Evolutionary conservation across 345 rosid genomes (phyloP), one percentile per base, ranked within the genome.

Genomic region (Brassica rapa): DNA sequence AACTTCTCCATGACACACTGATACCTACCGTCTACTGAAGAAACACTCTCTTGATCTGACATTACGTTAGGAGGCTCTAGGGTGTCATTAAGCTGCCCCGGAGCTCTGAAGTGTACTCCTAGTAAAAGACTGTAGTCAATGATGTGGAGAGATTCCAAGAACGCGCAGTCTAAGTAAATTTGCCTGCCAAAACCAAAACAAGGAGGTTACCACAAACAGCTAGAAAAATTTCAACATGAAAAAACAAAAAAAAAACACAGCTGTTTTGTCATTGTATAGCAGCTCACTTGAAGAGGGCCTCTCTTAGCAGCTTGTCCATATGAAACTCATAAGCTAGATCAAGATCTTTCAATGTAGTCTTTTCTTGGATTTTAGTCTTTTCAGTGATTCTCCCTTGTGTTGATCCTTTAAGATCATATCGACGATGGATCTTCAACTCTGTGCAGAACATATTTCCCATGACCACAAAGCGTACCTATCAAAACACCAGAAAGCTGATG

Each of bases 371-470:
- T 77, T 91, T 95, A 10, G 66, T 84, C 83, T 83, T 85, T 72
- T 85, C 88, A 71, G 98, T 93, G 64, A 4, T 81, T 86, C 99
- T 90, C 78, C 99, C 99, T 7, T 85, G 80, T 39, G 94, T 62
- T 68, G 99, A 95, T 39, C 99, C 99, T 84, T 95, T 95, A 55
- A 95, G 89, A 84, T 95, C 98, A 77, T 90, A 95, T 49, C 96
- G 89, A 55, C 87, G 86, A 83, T 95, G 99, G 78, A 95, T 95
- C 80, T 87, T 85, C 64, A 93, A 80, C 80, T 93, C 98, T 68
- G 99, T 95, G 88, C 97, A 95, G 77, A 95, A 95, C 99, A 95
- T 95, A 85, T 93, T 95, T 51, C 99, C 99, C 99, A 95, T 95
- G 79, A 95, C 96, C 86, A 95, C 93, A 85, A 95, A 95, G 15